These are phyloP conservation scores for Pseudoscleropodium purum DNA, from an alignment of 225 moss, liverwort and hornwort genomes.

Conservation along the genomic window DNA sequence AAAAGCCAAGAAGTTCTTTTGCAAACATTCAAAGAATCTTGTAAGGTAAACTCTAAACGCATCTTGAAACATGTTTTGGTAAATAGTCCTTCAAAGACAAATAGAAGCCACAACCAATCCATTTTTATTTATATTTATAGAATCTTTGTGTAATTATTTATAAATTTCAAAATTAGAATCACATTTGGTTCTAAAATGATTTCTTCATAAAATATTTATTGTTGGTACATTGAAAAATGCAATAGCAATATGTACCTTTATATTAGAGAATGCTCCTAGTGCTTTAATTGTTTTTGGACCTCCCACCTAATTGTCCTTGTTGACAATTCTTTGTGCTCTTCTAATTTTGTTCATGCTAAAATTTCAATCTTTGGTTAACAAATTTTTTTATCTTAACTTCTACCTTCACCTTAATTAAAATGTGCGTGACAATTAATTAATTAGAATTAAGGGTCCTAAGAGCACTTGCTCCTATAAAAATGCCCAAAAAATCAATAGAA, in stretches of 20 bases:
- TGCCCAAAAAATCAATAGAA: no score
- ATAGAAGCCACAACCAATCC: fast-evolving
- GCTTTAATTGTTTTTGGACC: not conserved
- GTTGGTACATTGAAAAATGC: not conserved
- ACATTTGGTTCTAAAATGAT: not conserved
- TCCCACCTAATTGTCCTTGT: not conserved
- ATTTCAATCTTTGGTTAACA: not conserved
- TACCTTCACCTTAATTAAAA: not conserved
- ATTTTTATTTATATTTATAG: not conserved
- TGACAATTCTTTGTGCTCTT: not conserved
- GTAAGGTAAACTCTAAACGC: not conserved
- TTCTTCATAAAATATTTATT: not conserved
- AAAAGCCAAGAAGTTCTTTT: not conserved
- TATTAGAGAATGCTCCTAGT: not conserved
- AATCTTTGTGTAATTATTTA: not conserved
- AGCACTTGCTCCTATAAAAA: not conserved
- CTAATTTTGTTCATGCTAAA: not conserved
- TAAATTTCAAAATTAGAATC: not conserved
- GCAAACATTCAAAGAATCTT: no score
- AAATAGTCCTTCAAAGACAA: not conserved
- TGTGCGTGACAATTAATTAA: not conserved
- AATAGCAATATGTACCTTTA: not conserved
- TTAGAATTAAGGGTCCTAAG: fast-evolving
- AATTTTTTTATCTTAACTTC: not conserved
- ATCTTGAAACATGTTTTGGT: not conserved